Evolutionary conservation across 1,284 basidiomycete genomes (phyloP).

Genomic region (Sporisorium reilianum): DNA sequence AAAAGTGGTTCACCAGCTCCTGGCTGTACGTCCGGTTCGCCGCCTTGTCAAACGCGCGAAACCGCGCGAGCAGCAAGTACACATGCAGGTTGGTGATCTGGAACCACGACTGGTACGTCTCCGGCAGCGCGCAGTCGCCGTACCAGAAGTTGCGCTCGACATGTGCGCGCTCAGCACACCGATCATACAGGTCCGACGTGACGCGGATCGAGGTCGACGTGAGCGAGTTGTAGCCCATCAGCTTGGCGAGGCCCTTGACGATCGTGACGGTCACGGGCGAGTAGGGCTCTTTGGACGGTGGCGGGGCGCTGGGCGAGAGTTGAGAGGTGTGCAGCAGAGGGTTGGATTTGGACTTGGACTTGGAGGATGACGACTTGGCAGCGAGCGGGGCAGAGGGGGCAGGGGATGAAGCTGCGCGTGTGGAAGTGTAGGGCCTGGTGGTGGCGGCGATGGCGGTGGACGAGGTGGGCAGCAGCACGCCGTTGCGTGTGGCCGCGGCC

Average conservation of each 20-base stretch:
- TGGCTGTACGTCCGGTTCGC: constrained; percentile 79
- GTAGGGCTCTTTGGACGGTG: constrained; percentile 49
- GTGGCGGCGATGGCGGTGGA: constrained; percentile 5
- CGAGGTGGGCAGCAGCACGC: constrained; percentile 23
- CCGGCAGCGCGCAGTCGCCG: constrained; percentile 82
- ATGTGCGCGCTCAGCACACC: constrained; percentile 71
- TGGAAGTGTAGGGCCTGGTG: constrained; percentile 22
- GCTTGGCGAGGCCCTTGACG: constrained; percentile 69
- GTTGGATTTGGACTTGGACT: constrained; percentile 11
- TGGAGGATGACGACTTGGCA: constrained; percentile 4
- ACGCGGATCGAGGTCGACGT: constrained; percentile 73
- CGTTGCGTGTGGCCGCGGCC: constrained; percentile 20
- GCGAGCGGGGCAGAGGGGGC: too few species aligned
- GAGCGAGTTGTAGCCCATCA: constrained; percentile 73
- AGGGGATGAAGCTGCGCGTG: background rate
- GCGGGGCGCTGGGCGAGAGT: constrained; percentile 58
- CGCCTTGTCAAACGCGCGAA: constrained; percentile 82
- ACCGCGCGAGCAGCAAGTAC: constrained; percentile 87
- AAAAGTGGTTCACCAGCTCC: constrained; percentile 93
- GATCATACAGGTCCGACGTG: constrained; percentile 73
- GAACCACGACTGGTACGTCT: constrained; percentile 98
- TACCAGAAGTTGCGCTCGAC: constrained; percentile 66
- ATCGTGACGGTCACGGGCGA: constrained; percentile 57
- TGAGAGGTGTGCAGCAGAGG: constrained; percentile 46
- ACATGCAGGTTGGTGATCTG: constrained; percentile 93